Base-by-base conservation (phyloP, 176 grass and related monocot genomes). In the Bromus sterilis region DNA sequence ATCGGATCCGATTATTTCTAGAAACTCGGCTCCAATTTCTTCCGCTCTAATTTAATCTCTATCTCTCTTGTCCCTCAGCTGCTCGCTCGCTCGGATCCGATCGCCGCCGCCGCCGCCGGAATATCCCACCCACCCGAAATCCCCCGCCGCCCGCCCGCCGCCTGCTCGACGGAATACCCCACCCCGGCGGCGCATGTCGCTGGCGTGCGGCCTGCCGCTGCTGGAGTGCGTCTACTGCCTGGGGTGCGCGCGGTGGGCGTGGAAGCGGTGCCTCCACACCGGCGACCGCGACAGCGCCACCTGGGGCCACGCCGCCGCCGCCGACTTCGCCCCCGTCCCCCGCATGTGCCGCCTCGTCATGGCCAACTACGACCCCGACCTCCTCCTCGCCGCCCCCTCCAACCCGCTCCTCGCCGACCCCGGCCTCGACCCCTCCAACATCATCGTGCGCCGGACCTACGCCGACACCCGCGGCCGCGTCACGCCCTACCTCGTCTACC, bases 151-250 rank as follows among this genome's bases (percentile, higher is more conserved):
- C 37, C 67, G 67, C 39, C 24, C 66, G 10, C 35, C 36, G 11
- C 41, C 69, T 48, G 69, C 69, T 72, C 69, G 69, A 1, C 69
- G 49, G 1, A 37, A 58, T 28, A 0, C 53, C 24, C 12, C 33
- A 8, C 59, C 21, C 13, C 68, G 25, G 23, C 68, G 44, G 28
- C 29, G 25, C 75, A 94, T 98, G 92, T 98, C 88, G 31, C 80
- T 98, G 35, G 90, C 81, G 16, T 98, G 92, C 87, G 92, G 95
- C 6, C 68, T 98, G 23, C 92, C 95, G 75, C 80, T 94, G 51
- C 81, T 98, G 20, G 95, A 98, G 89, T 93, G 95, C 88, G 90
- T 98, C 55, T 98, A 94, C 90, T 98, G 95, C 88, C 92, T 98
- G 4, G 95, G 86, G 3, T 98, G 95, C 83, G 92, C 92, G n/a